Conservation (phyloP, 2,329 filamentous ascomycete species). For the Chaetomiaceae sp. region DNA sequence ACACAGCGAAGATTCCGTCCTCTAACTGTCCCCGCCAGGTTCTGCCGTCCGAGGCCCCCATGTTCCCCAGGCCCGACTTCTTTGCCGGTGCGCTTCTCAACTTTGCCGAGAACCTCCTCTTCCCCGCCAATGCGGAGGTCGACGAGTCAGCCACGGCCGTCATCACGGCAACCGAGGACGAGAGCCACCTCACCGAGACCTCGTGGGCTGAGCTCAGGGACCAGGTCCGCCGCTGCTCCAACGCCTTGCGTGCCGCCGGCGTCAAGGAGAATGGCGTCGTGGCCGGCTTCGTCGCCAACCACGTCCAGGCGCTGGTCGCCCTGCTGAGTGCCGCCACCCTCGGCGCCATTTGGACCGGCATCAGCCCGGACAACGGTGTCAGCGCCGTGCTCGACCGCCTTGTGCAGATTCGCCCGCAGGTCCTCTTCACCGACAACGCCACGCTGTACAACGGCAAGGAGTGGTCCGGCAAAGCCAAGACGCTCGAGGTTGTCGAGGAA, state of each 20-base stretch:
- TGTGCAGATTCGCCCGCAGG: slow-evolving; percentile 74
- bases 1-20: no score
- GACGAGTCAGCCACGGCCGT: slow-evolving; percentile 62
- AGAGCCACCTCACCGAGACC: slow-evolving; percentile 49
- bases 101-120: slow-evolving; percentile 93
- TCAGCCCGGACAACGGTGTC: slow-evolving; percentile 88
- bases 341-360: slow-evolving; percentile 87
- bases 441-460: slow-evolving; percentile 87
- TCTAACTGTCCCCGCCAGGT: no score
- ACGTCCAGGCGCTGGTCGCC: slow-evolving; percentile 78
- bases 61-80: slow-evolving; percentile 86
- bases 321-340: slow-evolving; percentile 80
- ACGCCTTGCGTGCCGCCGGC: slow-evolving; percentile 62
- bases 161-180: slow-evolving; percentile 73
- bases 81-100: slow-evolving; percentile 77
- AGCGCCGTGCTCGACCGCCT: slow-evolving; percentile 86
- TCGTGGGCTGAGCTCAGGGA: slow-evolving; percentile 80
- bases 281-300: slow-evolving; percentile 82
- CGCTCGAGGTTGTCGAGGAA: slow-evolving; percentile 66
- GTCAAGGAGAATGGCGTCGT: slow-evolving; percentile 54
- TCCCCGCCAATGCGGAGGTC: slow-evolving; percentile 55
- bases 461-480: slow-evolving; percentile 75
- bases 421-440: slow-evolving; percentile 84
- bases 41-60: slow-evolving; percentile 58
- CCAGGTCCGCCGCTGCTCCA: slow-evolving; percentile 67